These are phyloP conservation scores for Trypanosoma conorhini DNA, from an alignment of 208 protist species.

Conservation along the genomic window DNA sequence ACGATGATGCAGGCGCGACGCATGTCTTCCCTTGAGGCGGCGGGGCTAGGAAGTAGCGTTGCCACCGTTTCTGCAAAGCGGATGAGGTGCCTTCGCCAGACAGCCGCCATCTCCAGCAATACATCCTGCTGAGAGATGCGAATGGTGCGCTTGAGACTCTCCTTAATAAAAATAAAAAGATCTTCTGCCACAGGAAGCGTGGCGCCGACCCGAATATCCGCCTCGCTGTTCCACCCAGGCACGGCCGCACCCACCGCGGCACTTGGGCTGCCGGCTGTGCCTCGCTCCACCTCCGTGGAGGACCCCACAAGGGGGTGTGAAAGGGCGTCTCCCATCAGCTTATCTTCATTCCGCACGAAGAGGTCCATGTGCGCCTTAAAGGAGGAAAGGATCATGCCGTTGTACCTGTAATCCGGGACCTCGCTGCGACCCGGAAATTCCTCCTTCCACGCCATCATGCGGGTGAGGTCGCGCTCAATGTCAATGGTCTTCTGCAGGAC, in stretches of 20 bases:
- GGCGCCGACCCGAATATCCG: constrained; percentile 51
- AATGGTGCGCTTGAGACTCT: constrained; percentile 79
- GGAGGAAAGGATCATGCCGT: constrained; percentile 77
- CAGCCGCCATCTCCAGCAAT: constrained; percentile 81
- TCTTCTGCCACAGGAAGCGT: constrained; percentile 85
- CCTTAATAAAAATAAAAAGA: constrained; percentile 92
- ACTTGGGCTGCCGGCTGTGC: not conserved
- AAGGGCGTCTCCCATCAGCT: constrained; percentile 84
- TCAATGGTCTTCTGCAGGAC: constrained; percentile 93
- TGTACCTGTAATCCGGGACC: constrained; percentile 82
- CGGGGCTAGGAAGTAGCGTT: constrained; percentile 48
- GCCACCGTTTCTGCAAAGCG: constrained; percentile 45
- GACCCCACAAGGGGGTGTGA: constrained; percentile 73
- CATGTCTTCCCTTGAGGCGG: constrained; percentile 46
- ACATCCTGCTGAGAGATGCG: constrained; percentile 87
- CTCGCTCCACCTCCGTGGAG: constrained; percentile 24
- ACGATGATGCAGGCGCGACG: constrained; percentile 82
- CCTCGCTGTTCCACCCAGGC: constrained; percentile 62
- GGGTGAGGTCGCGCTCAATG: constrained; percentile 90
- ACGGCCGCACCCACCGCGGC: not conserved
- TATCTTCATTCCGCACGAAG: constrained; percentile 79
- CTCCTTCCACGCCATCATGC: constrained; percentile 79
- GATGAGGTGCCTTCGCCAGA: constrained; percentile 81
- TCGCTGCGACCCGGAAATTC: constrained; percentile 55
- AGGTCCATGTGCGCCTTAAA: constrained; percentile 87